Percentiles rank a stretch among this genome's conserved stretches.
phyloP scores from a whole-genome alignment of 169 alveolate genomes.

The Plasmodium coatneyi region DNA sequence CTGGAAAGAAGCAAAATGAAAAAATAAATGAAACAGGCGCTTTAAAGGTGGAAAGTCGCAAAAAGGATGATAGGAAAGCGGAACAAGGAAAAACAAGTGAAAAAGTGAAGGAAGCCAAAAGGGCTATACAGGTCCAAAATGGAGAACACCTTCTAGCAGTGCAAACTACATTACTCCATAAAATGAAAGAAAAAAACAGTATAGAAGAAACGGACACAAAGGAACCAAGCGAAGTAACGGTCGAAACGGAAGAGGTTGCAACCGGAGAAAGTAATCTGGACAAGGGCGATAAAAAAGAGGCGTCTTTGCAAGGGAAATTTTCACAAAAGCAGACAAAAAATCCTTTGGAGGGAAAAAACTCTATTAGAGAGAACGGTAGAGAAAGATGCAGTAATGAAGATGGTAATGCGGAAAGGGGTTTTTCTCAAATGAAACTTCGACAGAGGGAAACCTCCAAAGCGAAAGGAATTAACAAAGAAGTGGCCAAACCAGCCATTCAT shows the following conservation, averaged over 20 bases:
- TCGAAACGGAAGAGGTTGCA: conserved; percentile 3
- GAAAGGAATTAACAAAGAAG: conserved; percentile 1
- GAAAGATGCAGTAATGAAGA: neutral
- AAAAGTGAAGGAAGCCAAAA: neutral
- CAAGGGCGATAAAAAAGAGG: neutral
- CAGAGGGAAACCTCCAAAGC: neutral
- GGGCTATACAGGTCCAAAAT: neutral
- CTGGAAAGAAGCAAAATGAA: neutral
- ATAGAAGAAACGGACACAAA: conserved; percentile 17
- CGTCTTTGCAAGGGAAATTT: neutral
- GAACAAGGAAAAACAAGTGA: neutral
- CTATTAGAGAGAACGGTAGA: neutral
- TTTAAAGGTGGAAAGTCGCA: neutral
- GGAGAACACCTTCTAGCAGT: neutral
- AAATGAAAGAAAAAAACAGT: neutral
- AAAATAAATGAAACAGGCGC: neutral
- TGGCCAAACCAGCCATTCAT: neutral
- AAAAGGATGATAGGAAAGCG: neutral
- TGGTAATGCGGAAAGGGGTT: neutral
- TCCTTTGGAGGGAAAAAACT: neutral
- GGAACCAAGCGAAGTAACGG: conserved; percentile 5
- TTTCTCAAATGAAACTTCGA: neutral
- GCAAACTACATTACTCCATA: neutral
- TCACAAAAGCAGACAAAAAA: neutral
- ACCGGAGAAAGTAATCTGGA: neutral